Percentiles rank a stretch among this genome's conserved stretches.
These are phyloP conservation scores for Blastobotrys aristatus DNA, from an alignment of 1,139 yeast species.

Conservation along the genomic window DNA sequence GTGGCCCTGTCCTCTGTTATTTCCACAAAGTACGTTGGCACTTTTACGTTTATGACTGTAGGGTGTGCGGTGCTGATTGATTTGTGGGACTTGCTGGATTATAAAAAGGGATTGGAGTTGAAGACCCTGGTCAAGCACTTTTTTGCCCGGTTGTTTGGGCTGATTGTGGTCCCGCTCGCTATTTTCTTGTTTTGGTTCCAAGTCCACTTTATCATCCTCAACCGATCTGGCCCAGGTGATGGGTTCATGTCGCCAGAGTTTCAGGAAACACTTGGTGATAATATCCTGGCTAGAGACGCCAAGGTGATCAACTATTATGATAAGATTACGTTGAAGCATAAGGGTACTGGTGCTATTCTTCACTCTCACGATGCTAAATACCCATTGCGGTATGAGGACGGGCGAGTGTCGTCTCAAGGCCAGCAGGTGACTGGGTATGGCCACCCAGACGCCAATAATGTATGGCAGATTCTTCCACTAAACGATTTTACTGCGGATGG, in stretches of 20 bases:
- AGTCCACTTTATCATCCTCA: constrained; percentile 77
- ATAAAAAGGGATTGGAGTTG: constrained; percentile 61
- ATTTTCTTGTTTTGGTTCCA: constrained; percentile 91
- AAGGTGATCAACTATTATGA: constrained; percentile 73
- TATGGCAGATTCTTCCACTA: constrained; percentile 84
- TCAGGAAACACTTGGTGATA: constrained; percentile 86
- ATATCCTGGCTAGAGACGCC: constrained; percentile 60
- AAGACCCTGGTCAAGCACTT: constrained; percentile 62
- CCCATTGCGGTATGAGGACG: constrained; percentile 93
- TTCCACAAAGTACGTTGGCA: constrained; percentile 91
- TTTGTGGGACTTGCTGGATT: constrained; percentile 80
- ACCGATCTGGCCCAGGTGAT: constrained; percentile 93
- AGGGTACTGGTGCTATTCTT: constrained; percentile 65
- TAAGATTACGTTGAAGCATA: constrained; percentile 68
- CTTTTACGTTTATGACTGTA: constrained; percentile 78
- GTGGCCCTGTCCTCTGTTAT: constrained; percentile 82
- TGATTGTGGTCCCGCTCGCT: constrained; percentile 74
- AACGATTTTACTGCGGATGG: constrained; percentile 39
- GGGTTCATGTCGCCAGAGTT: constrained; percentile 87
- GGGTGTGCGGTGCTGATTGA: constrained; percentile 84
- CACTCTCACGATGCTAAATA: constrained; percentile 74
- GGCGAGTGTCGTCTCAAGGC: constrained; percentile 90
- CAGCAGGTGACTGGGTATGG: constrained; percentile 84
- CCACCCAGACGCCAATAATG: constrained; percentile 57
- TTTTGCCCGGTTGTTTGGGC: constrained; percentile 64